Conservation (phyloP, 768 basidiomycete genomes). For the Naematelia aurantialba region DNA sequence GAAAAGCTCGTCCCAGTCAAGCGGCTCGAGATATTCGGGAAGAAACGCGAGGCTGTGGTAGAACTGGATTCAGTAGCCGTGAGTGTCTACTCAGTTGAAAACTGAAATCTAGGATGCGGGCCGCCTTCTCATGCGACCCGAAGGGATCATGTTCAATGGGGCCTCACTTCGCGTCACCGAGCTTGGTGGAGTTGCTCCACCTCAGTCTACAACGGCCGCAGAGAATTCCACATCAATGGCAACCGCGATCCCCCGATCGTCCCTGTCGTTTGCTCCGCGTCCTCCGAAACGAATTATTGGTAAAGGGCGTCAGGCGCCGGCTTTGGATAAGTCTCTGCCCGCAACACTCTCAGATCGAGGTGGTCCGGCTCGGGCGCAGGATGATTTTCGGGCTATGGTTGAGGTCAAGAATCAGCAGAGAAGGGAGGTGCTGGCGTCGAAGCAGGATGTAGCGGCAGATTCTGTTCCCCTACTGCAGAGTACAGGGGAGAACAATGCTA, state of each 20-base stretch:
- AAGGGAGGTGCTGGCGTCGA: conserved; percentile 21
- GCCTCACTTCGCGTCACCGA: conserved; percentile 57
- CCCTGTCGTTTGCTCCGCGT: conserved; percentile 31
- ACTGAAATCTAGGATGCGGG: conserved; percentile 67
- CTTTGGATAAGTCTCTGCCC: conserved; percentile 8
- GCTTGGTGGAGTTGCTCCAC: conserved; percentile 6
- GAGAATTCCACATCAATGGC: not conserved
- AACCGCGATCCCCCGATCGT: not conserved
- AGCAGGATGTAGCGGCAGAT: not conserved
- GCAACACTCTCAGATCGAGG: not conserved
- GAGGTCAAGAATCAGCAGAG: conserved; percentile 41
- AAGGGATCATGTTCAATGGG: conserved; percentile 69
- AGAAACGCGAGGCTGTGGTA: conserved; percentile 54
- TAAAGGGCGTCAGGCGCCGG: conserved; percentile 56
- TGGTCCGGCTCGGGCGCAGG: conserved; percentile 55
- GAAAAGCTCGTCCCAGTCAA: conserved; percentile 69
- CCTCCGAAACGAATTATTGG: conserved; percentile 26
- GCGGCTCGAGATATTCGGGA: conserved; percentile 67
- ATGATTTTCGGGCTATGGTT: conserved; percentile 83
- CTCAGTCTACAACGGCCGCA: not conserved
- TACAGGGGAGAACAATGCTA: not conserved
- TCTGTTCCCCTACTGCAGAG: not conserved
- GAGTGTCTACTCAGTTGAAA: conserved; percentile 56
- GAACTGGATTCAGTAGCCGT: conserved; percentile 52
- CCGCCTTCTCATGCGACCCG: conserved; percentile 65